Evolutionary conservation across 441 rosid genomes (phyloP).

Genomic region (Syzygium malaccense): DNA sequence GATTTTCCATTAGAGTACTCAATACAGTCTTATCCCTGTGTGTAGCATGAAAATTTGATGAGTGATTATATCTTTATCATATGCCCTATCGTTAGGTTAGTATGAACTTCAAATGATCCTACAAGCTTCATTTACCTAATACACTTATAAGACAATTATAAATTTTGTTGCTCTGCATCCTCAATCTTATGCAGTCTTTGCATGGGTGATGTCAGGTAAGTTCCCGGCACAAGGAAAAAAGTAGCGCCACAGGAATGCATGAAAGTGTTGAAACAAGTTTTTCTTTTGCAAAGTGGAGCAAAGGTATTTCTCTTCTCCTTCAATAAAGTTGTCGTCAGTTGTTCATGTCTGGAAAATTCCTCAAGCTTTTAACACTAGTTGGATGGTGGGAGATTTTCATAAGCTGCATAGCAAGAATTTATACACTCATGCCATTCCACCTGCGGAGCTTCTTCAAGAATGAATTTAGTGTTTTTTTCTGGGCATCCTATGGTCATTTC

Average conservation of each 20-base stretch:
- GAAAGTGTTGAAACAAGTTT: conserved; percentile 87
- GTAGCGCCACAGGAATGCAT: conserved; percentile 90
- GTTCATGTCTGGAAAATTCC: neutral
- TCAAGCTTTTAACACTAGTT: neutral
- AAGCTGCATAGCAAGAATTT: neutral
- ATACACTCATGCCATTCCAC: neutral
- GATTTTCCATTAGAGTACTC: too few relatives aligned
- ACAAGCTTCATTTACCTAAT: neutral
- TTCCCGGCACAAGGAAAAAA: conserved; percentile 84
- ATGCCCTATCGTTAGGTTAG: too few relatives aligned
- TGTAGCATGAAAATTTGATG: too few relatives aligned
- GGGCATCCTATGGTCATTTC: neutral
- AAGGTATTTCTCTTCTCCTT: conserved; percentile 28
- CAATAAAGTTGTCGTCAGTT: too few relatives aligned
- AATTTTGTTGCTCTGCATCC: neutral
- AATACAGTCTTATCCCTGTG: too few relatives aligned
- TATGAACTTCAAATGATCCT: too few relatives aligned
- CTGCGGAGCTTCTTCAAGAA: neutral
- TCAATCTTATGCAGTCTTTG: neutral
- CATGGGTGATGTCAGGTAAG: conserved; percentile 50
- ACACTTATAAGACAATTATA: neutral
- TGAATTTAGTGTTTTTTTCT: neutral
- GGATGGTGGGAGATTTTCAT: neutral
- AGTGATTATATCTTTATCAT: too few relatives aligned
- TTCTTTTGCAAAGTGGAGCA: conserved; percentile 83